These are phyloP conservation scores for Exophiala sp. DNA, from an alignment of 2,329 filamentous ascomycete species.

Conservation along the genomic window DNA sequence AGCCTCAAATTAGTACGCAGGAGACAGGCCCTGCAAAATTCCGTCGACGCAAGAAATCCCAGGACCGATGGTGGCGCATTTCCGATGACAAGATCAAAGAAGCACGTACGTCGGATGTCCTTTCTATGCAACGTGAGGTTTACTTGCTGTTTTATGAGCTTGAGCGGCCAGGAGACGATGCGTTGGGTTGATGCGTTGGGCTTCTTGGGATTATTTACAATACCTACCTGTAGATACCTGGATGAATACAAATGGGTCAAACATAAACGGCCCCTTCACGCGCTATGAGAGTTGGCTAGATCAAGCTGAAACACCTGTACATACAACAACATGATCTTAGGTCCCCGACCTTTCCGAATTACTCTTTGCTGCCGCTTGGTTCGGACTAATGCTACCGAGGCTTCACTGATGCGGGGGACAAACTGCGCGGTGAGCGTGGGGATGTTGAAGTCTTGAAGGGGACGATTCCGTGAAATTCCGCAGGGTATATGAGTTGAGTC, in stretches of 20 bases:
- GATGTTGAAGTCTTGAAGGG: neutral
- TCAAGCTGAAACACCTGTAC: neutral
- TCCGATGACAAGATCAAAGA: slow-evolving; percentile 97
- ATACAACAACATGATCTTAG: neutral
- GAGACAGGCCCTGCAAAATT: slow-evolving; percentile 29
- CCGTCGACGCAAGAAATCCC: slow-evolving; percentile 58
- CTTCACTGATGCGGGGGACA: no score
- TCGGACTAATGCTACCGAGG: slow-evolving; percentile 1
- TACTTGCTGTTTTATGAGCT: slow-evolving; percentile 96
- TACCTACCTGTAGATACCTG: neutral
- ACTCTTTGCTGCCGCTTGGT: neutral
- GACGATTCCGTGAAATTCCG: slow-evolving; percentile 2
- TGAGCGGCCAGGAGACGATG: slow-evolving; percentile 48
- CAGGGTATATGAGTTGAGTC: neutral
- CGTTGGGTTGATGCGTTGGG: slow-evolving; percentile 1
- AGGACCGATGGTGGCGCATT: slow-evolving; percentile 92
- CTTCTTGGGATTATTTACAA: neutral
- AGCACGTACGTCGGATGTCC: slow-evolving; percentile 83
- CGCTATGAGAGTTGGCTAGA: neutral
- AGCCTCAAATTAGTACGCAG: slow-evolving; percentile 24
- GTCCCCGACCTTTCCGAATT: neutral
- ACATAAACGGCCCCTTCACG: neutral
- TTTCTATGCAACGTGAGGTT: slow-evolving; percentile 92
- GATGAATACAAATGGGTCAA: neutral
- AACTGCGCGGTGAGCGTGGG: neutral